These are phyloP conservation scores for Trametes meyenii DNA, from an alignment of 768 basidiomycete species.

Conservation along the genomic window DNA sequence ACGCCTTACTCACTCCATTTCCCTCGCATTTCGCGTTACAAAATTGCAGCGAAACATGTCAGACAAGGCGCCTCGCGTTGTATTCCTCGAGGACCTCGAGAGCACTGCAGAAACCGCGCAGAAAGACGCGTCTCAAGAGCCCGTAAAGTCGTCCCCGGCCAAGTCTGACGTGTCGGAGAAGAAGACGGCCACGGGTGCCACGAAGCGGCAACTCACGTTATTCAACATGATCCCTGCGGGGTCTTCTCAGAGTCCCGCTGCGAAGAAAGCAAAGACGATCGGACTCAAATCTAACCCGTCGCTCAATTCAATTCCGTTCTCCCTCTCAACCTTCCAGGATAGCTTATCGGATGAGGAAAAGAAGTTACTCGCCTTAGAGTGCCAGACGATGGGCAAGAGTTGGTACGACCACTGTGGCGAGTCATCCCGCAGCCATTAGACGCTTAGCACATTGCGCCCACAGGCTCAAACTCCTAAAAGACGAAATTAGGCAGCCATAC, in stretches of 20 bases:
- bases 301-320: constrained; percentile 73
- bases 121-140: not conserved
- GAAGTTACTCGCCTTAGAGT: constrained; percentile 65
- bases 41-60: constrained; percentile 2
- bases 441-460: not conserved
- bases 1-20: constrained; percentile 2
- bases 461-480: constrained; percentile 75
- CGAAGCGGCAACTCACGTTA: constrained; percentile 65
- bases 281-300: constrained; percentile 25
- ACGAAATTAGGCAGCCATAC: constrained; percentile 77
- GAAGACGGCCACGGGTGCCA: constrained; percentile 25
- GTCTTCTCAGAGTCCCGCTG: constrained; percentile 35
- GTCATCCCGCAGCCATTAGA: not conserved
- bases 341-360: constrained; percentile 61
- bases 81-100: constrained; percentile 41
- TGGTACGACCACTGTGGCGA: constrained; percentile 47
- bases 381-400: constrained; percentile 71
- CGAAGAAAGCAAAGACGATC: constrained; percentile 51
- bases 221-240: constrained; percentile 60
- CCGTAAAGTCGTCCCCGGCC: not conserved
- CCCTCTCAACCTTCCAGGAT: constrained; percentile 52
- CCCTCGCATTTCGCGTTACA: not conserved
- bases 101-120: constrained; percentile 11
- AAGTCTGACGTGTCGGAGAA: constrained; percentile 6
- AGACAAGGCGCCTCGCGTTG: constrained; percentile 24